Evolutionary conservation across 768 basidiomycete species (phyloP).

Genomic region (Cubamyces lactineus): DNA sequence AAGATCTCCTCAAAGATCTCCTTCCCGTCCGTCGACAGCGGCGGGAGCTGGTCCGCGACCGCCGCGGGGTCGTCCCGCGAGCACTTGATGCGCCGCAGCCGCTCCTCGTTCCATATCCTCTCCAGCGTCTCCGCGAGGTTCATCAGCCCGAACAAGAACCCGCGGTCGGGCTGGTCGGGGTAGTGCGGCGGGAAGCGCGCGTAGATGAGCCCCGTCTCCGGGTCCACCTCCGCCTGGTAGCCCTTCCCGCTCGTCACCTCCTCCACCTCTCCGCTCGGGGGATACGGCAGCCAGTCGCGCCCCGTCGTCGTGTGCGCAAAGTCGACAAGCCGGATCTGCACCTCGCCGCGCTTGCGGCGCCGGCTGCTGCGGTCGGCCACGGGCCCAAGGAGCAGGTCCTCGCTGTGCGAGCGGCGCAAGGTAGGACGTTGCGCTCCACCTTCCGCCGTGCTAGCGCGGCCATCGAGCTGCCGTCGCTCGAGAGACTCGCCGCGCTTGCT

Average conservation of each 20-base stretch:
- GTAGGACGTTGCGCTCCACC: slow-evolving; percentile 43
- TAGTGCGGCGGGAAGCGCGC: slow-evolving; percentile 96
- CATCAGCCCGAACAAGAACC: slow-evolving; percentile 90
- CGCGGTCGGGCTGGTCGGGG: slow-evolving; percentile 86
- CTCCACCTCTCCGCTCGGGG: slow-evolving; percentile 44
- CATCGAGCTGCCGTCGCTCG: slow-evolving; percentile 48
- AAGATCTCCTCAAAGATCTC: slow-evolving; percentile 83
- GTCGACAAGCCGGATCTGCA: slow-evolving; percentile 96
- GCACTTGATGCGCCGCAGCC: slow-evolving; percentile 65
- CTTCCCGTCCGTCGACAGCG: slow-evolving; percentile 71
- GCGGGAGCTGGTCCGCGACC: slow-evolving; percentile 56
- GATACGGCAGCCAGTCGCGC: slow-evolving; percentile 79
- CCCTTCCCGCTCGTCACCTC: slow-evolving; percentile 65
- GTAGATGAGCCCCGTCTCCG: slow-evolving; percentile 79
- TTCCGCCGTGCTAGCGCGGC: slow-evolving; percentile 35
- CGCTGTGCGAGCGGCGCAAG: slow-evolving; percentile 77
- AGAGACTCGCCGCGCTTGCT: slow-evolving; percentile 80
- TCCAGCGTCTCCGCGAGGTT: slow-evolving; percentile 77
- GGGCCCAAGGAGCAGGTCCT: slow-evolving; percentile 74
- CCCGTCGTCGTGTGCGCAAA: slow-evolving; percentile 99
- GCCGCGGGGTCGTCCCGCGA: slow-evolving; percentile 58
- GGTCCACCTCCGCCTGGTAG: slow-evolving; percentile 82
- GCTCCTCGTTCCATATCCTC: slow-evolving; percentile 87
- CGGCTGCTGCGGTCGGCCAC: slow-evolving; percentile 62
- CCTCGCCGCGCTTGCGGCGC: slow-evolving; percentile 84